phyloP scores from a whole-genome alignment of 345 rosid species.

The Populus tremula region DNA sequence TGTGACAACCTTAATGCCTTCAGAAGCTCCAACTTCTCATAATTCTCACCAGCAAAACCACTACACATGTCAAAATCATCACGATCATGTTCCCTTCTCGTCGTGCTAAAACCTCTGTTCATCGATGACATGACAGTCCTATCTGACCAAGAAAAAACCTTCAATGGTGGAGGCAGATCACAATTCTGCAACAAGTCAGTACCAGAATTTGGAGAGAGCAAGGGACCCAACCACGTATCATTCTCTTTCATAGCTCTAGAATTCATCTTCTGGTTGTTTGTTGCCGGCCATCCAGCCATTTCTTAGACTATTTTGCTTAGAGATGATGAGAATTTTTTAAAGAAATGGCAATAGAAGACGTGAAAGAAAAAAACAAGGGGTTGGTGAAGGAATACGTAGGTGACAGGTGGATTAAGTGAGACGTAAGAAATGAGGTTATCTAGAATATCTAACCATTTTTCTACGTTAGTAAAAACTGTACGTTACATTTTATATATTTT shows the following conservation, averaged over 20 bases:
- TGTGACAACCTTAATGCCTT: constrained; percentile 65
- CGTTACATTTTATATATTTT: neutral
- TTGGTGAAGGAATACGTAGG: constrained; percentile 10
- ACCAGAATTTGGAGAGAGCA: constrained; percentile 17
- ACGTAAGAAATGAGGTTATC: neutral
- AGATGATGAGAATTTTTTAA: neutral
- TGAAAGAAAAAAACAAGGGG: constrained; percentile 4
- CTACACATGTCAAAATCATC: neutral
- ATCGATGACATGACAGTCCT: constrained; percentile 18
- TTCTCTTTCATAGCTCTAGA: constrained; percentile 10
- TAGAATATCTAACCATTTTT: neutral
- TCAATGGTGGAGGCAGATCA: constrained; percentile 56
- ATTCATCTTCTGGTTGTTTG: constrained; percentile 11
- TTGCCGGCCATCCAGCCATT: constrained; percentile 24
- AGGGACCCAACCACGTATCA: constrained; percentile 26
- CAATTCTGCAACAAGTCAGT: constrained; percentile 38
- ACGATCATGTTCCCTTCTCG: neutral
- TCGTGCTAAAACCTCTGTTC: constrained; percentile 16
- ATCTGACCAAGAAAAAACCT: constrained; percentile 40
- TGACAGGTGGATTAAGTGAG: neutral
- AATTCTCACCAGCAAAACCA: constrained; percentile 8
- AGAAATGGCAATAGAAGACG: neutral
- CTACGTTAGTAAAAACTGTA: neutral
- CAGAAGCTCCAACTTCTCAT: constrained; percentile 44
- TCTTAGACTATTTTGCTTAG: neutral